Conservation (phyloP, 805 yeast genomes). For the Wickerhamomyces queroliae region DNA sequence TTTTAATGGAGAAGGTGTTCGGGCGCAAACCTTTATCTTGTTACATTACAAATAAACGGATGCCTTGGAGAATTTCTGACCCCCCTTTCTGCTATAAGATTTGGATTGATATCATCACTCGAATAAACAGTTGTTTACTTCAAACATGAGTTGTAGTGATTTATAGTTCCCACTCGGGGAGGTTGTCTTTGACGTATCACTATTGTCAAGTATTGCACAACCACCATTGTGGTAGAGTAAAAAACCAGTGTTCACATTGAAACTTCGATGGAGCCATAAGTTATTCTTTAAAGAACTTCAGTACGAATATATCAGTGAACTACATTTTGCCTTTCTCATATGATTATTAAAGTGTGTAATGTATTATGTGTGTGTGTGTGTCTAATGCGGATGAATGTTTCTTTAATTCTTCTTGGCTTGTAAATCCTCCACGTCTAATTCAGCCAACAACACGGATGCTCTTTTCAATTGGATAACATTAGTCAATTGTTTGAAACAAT, state of each 20-base stretch:
- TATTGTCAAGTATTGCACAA: too few relatives aligned
- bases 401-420: slow-evolving; percentile 16
- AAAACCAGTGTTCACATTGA: too few relatives aligned
- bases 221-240: too few relatives aligned
- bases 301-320: too few relatives aligned
- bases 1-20: slow-evolving; percentile 24
- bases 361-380: too few relatives aligned
- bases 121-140: background rate
- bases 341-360: too few relatives aligned
- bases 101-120: background rate
- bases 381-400: too few relatives aligned
- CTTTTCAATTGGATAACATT: slow-evolving; percentile 83
- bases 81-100: slow-evolving; percentile 4
- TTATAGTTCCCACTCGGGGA: too few relatives aligned
- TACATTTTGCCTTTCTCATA: too few relatives aligned
- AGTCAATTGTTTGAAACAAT: slow-evolving; percentile 85
- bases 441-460: slow-evolving; percentile 80
- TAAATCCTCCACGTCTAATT: slow-evolving; percentile 47
- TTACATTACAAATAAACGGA: slow-evolving; percentile 19
- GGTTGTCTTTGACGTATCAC: too few relatives aligned
- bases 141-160: background rate
- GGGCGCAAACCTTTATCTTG: slow-evolving; percentile 23
- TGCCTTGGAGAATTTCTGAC: slow-evolving; percentile 24
- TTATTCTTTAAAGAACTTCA: too few relatives aligned
- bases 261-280: too few relatives aligned